Conservation (phyloP, 2,329 filamentous ascomycete genomes). For the Fusarium torreyae region DNA sequence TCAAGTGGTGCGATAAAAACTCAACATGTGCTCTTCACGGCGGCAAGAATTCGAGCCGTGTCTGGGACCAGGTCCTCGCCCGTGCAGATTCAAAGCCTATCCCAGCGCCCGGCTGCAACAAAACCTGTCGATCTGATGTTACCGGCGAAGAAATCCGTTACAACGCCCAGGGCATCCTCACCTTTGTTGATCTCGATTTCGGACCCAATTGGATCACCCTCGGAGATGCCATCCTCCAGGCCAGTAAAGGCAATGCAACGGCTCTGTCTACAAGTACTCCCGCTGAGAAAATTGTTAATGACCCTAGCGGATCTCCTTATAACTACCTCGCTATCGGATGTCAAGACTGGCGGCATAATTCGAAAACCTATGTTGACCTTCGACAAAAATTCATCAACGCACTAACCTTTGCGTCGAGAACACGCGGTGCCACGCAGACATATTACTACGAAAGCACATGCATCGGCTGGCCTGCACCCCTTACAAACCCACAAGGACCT, state of each 20-base stretch:
- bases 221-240: constrained; percentile 29
- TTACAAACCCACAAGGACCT: constrained; percentile 34
- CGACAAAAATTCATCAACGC: constrained; percentile 26
- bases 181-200: constrained; percentile 30
- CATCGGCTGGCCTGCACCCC: constrained; percentile 42
- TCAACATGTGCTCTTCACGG: constrained; percentile 42
- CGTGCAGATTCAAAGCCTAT: constrained; percentile 33
- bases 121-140: constrained; percentile 37
- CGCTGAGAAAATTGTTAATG: not conserved
- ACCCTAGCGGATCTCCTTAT: constrained; percentile 30
- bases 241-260: constrained; percentile 42
- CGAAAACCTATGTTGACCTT: constrained; percentile 28
- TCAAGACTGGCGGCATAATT: constrained; percentile 43
- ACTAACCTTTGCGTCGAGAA: constrained; percentile 34
- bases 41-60: constrained; percentile 30
- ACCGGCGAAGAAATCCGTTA: constrained; percentile 46
- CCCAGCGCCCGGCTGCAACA: constrained; percentile 28
- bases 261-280: constrained; percentile 30
- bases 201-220: constrained; percentile 35
- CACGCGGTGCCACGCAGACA: constrained; percentile 32
- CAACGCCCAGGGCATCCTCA: constrained; percentile 25
- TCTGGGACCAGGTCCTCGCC: constrained; percentile 36
- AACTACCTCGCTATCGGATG: constrained; percentile 44
- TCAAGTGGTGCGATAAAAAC: constrained; percentile 44
- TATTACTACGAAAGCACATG: constrained; percentile 40